These are phyloP conservation scores for Neofusicoccum ribis DNA, from an alignment of 2,329 filamentous ascomycete genomes.

Conservation along the genomic window DNA sequence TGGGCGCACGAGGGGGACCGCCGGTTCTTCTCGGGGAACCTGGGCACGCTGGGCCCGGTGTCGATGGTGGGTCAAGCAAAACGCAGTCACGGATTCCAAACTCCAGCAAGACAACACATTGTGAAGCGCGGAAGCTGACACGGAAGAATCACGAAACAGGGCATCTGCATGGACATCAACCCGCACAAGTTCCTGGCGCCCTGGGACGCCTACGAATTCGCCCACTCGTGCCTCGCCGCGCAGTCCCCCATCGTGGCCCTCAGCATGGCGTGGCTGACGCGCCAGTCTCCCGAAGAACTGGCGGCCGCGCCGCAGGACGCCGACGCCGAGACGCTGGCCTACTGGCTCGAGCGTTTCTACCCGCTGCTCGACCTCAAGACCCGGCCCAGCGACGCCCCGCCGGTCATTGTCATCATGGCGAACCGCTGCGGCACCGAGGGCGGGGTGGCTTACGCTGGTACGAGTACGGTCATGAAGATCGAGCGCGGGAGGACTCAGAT, in stretches of 20 bases:
- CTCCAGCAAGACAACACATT: neutral
- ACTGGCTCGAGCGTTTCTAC: conserved; percentile 72
- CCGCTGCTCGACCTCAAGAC: conserved; percentile 47
- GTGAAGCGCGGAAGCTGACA: neutral
- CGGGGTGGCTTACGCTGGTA: conserved; percentile 70
- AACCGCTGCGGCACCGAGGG: conserved; percentile 70
- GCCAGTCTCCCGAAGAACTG: conserved; percentile 50
- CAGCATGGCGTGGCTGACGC: conserved; percentile 76
- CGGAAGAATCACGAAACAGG: conserved; percentile 22
- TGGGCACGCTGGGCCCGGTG: conserved; percentile 39
- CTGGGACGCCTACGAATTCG: conserved; percentile 60
- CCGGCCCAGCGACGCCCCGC: conserved; percentile 29
- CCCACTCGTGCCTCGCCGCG: conserved; percentile 57
- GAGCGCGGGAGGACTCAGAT: conserved; percentile 65
- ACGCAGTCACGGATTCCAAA: neutral
- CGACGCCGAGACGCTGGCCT: conserved; percentile 71
- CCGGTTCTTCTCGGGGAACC: conserved; percentile 37
- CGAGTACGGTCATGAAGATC: conserved; percentile 69
- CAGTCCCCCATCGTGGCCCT: conserved; percentile 66
- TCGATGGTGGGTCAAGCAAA: conserved; percentile 1
- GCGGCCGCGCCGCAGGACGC: conserved; percentile 54
- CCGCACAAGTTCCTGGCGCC: conserved; percentile 62
- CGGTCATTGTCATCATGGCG: conserved; percentile 68
- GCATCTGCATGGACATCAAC: conserved; percentile 62
- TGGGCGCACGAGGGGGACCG: conserved; percentile 58